Conservation (phyloP, 768 basidiomycete species). For the Hemileccinum rubropunctum region DNA sequence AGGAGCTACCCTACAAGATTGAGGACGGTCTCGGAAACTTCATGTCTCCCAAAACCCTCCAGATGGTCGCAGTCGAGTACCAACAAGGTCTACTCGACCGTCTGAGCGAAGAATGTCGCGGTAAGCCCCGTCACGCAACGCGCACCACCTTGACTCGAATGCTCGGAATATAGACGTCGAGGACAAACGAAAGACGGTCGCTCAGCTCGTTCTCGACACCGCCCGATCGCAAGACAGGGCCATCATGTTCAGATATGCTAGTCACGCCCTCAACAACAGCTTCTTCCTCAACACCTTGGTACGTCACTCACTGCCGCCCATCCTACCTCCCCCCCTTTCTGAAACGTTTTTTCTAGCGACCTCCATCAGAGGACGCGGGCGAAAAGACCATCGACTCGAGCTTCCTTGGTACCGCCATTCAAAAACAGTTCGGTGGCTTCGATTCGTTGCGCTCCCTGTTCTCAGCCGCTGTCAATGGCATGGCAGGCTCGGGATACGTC, state of each 20-base stretch:
- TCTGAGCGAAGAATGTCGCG: slow-evolving; percentile 69
- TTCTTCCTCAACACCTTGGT: slow-evolving; percentile 92
- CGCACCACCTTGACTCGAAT: not conserved
- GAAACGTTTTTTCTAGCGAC: slow-evolving; percentile 24
- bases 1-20: slow-evolving; percentile 59
- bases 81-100: slow-evolving; percentile 80
- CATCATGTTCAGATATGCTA: slow-evolving; percentile 87
- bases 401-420: slow-evolving; percentile 20
- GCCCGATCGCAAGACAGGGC: slow-evolving; percentile 55
- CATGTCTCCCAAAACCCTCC: slow-evolving; percentile 69
- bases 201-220: slow-evolving; percentile 70
- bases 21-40: slow-evolving; percentile 78
- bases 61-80: slow-evolving; percentile 74
- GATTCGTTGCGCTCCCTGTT: slow-evolving; percentile 70
- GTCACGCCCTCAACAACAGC: slow-evolving; percentile 89
- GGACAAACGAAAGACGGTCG: slow-evolving; percentile 54
- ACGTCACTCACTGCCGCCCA: slow-evolving; percentile 30
- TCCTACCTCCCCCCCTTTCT: not conserved
- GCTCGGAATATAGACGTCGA: slow-evolving; percentile 43
- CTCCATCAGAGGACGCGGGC: slow-evolving; percentile 26
- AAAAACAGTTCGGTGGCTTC: slow-evolving; percentile 57
- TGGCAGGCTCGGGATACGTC: slow-evolving; percentile 77
- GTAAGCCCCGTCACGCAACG: slow-evolving; percentile 40
- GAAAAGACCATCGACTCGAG: slow-evolving; percentile 20
- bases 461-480: slow-evolving; percentile 71